Percentiles rank a stretch among this genome's conserved stretches.
Conservation (phyloP, 176 grass and related monocot genomes). For the Bromus sterilis region DNA sequence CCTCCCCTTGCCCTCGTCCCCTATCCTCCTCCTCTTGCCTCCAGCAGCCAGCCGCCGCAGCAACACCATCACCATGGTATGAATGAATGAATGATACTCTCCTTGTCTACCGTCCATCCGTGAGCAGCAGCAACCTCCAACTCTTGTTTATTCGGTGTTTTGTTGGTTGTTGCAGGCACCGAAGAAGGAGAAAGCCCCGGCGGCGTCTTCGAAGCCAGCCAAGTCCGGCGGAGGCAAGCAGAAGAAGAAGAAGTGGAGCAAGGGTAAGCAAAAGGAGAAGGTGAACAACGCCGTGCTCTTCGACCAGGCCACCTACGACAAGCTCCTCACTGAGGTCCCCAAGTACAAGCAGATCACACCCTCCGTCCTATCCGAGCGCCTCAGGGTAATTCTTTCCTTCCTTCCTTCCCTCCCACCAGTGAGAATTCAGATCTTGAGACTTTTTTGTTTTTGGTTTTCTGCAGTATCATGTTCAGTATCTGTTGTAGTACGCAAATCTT, state of each 20-base stretch:
- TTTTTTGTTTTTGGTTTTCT: not conserved
- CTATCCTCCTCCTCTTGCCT: not conserved
- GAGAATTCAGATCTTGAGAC: no score
- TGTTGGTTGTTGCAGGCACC: conserved; percentile 19
- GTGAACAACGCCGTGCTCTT: conserved; percentile 50
- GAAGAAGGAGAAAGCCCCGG: conserved; percentile 51
- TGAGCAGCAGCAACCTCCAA: not conserved
- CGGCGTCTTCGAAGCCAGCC: conserved; percentile 46
- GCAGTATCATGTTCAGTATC: not conserved
- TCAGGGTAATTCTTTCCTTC: conserved; percentile 14
- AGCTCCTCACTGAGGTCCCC: conserved; percentile 33
- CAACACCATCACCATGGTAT: not conserved
- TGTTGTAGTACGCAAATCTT: no score
- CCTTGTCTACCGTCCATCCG: no score
- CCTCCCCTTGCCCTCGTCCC: not conserved
- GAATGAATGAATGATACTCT: no score
- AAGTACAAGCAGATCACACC: conserved; percentile 51
- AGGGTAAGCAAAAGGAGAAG: conserved; percentile 59
- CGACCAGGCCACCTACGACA: conserved; percentile 52
- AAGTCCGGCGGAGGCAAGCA: conserved; percentile 54
- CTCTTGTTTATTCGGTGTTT: no score
- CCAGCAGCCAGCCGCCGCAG: not conserved
- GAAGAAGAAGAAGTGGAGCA: conserved; percentile 68
- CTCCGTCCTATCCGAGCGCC: conserved; percentile 38
- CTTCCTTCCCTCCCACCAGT: not conserved